Base-by-base conservation (phyloP, 495 filamentous ascomycete genomes). In the Neurospora sp. region DNA sequence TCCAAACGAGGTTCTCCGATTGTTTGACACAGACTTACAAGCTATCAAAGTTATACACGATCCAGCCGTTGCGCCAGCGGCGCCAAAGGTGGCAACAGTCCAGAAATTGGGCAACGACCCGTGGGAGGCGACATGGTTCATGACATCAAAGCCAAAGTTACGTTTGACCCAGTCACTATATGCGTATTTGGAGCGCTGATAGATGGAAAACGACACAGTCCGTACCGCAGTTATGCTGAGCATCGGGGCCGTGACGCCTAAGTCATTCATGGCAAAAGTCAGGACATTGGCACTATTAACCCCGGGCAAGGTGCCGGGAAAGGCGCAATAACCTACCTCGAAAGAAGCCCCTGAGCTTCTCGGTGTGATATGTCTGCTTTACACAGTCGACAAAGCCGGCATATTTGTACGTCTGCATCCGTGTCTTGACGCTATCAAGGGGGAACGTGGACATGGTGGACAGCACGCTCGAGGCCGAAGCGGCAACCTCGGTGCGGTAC, bases 161-260 rank as follows among this genome's bases (percentile, higher is more conserved):
- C 76, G 78, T 76, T 88, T 86, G 78, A 93, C 86, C 86, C 86
- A 90, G 75, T 86, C 85, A 72, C 92, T 90, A 77, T 95, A 91
- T 12, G 84, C 82, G 80, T 93, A 89, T 83, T 97, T 97, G 46
- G 93, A 91, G 44, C 87, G 87, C 81, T 94, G 93, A 84, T 98
- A 98, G 72, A 95, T 91, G 41, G 93, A 95, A 79, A 98, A 97
- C n/a, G 93, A 96, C 70, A 97, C 87, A 23, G 95, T 96, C 42
- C 95, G 90, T 72, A 97, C 94, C 70, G 93, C 87, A 10, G 95
- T 97, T 70, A 98, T 92, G 84, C 93, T 96, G 23, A 89, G 89
- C 79, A 98, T 86, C 40, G 95, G 95, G 70, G 93, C 92, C 42
- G 91, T 87, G 75, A 91, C 89, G 77, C 93, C 93, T 95, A 76